Base-by-base conservation (phyloP, 2,329 filamentous ascomycete species). In the Metarhizium brunneum region DNA sequence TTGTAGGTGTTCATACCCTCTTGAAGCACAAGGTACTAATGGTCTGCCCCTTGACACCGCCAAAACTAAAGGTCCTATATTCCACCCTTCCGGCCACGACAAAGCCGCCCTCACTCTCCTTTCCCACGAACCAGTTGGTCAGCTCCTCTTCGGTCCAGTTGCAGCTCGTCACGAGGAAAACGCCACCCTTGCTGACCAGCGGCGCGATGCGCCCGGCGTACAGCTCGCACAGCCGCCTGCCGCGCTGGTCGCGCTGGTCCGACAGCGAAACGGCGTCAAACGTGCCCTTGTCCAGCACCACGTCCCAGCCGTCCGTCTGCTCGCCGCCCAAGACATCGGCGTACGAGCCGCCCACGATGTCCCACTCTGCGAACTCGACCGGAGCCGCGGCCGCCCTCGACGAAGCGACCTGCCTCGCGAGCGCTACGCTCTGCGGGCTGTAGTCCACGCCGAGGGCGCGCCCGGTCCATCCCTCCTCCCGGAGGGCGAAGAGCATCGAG, bases 141-240 rank as follows among this genome's bases (percentile, higher is more conserved):
- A 99, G 72, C 75, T 99, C 94, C 45, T 84, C 81, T 74, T 94
- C 91, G 1, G 92, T 97, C 94, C 94, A 99, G 73, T 99, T 99
- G 70, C 94, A 99, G 71, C 91, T 96, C 54, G 94, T 97, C 54
- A 99, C 83, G 57, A 96, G 71, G 63, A 97, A 81, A 29, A 90
- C 76, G 0, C 90, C 90, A 1, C 85, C 86, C 1, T 72, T 73
- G 63, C 82, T 84, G 53, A 97, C 79, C 60, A 97, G 76, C 32
- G 71, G 73, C 58, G 85, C 74, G 36, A 92, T 85, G 53, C 83
- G 82, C 50, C 79, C 77, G 50, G 82, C 80, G 73, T 99, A 99
- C 3, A 79, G 78, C 68, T 95, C 89, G 67, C 84, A 88, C 13
- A 88, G 76, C 25, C 25, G 25, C 25, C 25, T 25, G 25, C 25